phyloP scores from a whole-genome alignment of 2,329 filamentous ascomycete genomes.

The Huntiella abstrusa region DNA sequence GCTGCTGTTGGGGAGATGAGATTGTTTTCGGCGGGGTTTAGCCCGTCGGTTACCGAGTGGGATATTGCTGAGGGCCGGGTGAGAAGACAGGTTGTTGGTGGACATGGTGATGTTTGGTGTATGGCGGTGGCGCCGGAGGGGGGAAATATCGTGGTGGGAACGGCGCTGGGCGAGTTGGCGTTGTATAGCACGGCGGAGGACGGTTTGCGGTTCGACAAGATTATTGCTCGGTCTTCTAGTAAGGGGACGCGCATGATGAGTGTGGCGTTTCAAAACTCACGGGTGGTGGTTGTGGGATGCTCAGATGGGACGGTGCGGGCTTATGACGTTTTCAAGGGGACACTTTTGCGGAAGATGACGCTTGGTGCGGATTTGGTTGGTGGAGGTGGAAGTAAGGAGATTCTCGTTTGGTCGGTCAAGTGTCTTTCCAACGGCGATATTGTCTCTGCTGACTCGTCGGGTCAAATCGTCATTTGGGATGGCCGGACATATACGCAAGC shows the following conservation, averaged over 20 bases:
- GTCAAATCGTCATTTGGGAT: conserved; percentile 85
- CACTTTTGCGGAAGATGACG: conserved; percentile 63
- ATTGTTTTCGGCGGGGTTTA: conserved; percentile 92
- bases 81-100: conserved; percentile 68
- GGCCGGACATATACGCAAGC: conserved; percentile 76
- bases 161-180: conserved; percentile 76
- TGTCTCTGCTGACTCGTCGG: conserved; percentile 85
- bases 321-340: conserved; percentile 67
- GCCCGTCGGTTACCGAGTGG: conserved; percentile 86
- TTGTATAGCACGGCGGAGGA: conserved; percentile 73
- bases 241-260: conserved; percentile 83
- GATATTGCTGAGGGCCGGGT: conserved; percentile 64
- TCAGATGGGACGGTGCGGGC: conserved; percentile 91
- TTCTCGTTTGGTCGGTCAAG: conserved; percentile 86
- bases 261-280: conserved; percentile 70
- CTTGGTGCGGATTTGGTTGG: conserved; percentile 60
- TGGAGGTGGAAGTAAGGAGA: conserved; percentile 49
- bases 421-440: conserved; percentile 75
- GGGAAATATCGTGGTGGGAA: conserved; percentile 53
- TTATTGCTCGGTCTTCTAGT: conserved; percentile 55
- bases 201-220: conserved; percentile 61
- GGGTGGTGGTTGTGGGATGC: conserved; percentile 73
- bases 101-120: conserved; percentile 95
- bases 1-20: conserved; percentile 50
- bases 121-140: conserved; percentile 32